Evolutionary conservation across 129 eudicot species (phyloP).

Genomic region (Solidago caesia): DNA sequence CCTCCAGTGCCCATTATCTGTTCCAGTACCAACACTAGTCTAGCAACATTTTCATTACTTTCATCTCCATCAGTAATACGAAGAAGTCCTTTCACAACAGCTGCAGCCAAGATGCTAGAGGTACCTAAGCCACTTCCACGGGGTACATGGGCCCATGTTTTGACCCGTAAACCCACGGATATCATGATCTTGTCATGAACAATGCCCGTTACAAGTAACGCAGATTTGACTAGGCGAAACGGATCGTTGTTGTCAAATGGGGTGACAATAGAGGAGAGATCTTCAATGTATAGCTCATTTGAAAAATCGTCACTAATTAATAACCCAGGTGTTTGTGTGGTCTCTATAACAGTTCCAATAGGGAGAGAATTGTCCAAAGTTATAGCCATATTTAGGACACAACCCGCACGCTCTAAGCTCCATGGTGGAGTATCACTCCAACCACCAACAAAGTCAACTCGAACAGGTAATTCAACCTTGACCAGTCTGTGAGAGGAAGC

Average conservation of each 20-base stretch:
- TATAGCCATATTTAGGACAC: conserved; percentile 94
- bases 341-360: conserved; percentile 73
- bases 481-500: conserved; percentile 46
- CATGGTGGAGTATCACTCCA: conserved; percentile 99
- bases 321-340: conserved; percentile 52
- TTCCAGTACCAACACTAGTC: conserved; percentile 91
- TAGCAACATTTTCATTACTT: conserved; percentile 79
- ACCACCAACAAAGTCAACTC: conserved; percentile 99
- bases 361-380: conserved; percentile 73
- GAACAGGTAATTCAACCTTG: conserved; percentile 92
- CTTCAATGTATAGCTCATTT: conserved; percentile 51
- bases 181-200: conserved; percentile 41
- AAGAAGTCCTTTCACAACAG: conserved; percentile 93
- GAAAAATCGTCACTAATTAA: conserved; percentile 60
- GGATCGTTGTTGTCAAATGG: conserved; percentile 85
- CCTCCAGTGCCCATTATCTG: conserved; percentile 99
- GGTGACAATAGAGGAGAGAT: conserved; percentile 50
- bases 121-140: conserved; percentile 99
- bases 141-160: conserved; percentile 94
- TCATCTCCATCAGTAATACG: conserved; percentile 75
- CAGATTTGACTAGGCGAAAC: conserved; percentile 95
- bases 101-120: conserved; percentile 95
- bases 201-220: conserved; percentile 77
- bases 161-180: conserved; percentile 55
- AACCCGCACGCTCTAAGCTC: conserved; percentile 98